Evolutionary conservation across 2,329 filamentous ascomycete species (phyloP).

Genomic region (Colletotrichum orchidophilum): DNA sequence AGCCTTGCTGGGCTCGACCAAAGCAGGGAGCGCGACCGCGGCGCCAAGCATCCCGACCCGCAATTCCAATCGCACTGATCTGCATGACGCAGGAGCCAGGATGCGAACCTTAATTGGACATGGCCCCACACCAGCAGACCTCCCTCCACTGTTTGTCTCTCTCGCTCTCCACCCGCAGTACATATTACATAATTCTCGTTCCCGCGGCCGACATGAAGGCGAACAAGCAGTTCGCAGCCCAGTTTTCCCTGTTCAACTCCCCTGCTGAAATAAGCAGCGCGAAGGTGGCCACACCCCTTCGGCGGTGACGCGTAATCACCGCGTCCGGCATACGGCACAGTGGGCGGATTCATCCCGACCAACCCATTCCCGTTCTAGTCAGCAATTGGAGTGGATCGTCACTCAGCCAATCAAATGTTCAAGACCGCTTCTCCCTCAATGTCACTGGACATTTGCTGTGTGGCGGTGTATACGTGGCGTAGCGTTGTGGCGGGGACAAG

Average conservation of each 20-base stretch:
- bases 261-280: slow-evolving; percentile 19
- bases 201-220: slow-evolving; percentile 2
- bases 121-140: slow-evolving; percentile 22
- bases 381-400: slow-evolving; percentile 1
- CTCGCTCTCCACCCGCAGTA: background rate
- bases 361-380: slow-evolving; percentile 18
- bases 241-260: slow-evolving; percentile 3
- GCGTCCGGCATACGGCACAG: background rate
- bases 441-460: slow-evolving; percentile 2
- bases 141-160: slow-evolving; percentile 11
- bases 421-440: background rate
- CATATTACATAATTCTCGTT: slow-evolving; percentile 24
- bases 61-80: slow-evolving; percentile 30
- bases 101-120: slow-evolving; percentile 33
- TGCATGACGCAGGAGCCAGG: slow-evolving; percentile 34
- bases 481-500: slow-evolving; percentile 7
- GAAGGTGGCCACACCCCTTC: background rate
- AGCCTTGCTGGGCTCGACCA: slow-evolving; percentile 13
- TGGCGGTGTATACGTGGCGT: slow-evolving; percentile 30
- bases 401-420: background rate
- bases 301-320: slow-evolving; percentile 29
- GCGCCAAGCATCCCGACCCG: slow-evolving; percentile 28
- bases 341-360: background rate
- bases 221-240: background rate
- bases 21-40: slow-evolving; percentile 16